A percentile compares a stretch with the other conserved stretches of the same genome.
Conservation (phyloP, 2,329 filamentous ascomycete species). For the Pestalotiopsis sp. region DNA sequence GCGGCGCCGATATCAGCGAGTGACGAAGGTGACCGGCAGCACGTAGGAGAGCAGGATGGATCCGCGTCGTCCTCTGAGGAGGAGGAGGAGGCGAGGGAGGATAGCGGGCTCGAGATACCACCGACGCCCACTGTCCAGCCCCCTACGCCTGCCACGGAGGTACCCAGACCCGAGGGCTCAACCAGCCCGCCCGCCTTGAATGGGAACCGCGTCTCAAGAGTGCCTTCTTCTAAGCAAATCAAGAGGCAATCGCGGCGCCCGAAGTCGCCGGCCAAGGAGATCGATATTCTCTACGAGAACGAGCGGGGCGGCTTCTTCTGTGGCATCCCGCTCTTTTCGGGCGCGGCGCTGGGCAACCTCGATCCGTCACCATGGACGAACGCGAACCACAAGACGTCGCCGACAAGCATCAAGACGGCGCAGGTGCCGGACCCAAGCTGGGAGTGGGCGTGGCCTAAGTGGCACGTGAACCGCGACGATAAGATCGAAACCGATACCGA, state of each 20-base stretch:
- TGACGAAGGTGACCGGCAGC: not conserved
- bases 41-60: not conserved
- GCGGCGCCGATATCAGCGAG: conserved; percentile 14
- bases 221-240: not conserved
- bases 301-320: conserved; percentile 90
- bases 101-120: not conserved
- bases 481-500: conserved; percentile 75
- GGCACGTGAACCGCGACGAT: conserved; percentile 71
- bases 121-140: conserved; percentile 1
- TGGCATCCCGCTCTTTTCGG: conserved; percentile 87
- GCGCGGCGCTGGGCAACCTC: conserved; percentile 79
- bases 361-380: conserved; percentile 91
- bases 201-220: conserved; percentile 15
- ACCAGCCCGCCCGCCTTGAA: not conserved
- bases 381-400: conserved; percentile 59
- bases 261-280: conserved; percentile 52
- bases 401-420: conserved; percentile 76
- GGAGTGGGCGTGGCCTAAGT: conserved; percentile 80
- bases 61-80: not conserved
- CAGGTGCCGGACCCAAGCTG: conserved; percentile 94
- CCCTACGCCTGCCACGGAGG: conserved; percentile 5
- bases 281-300: conserved; percentile 95
- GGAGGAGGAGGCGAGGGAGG: not conserved
- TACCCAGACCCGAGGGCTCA: not conserved
- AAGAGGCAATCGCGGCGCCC: conserved; percentile 11